Evolutionary conservation across 208 protist genomes (phyloP).

Genomic region (Trypanosoma cruzi): DNA sequence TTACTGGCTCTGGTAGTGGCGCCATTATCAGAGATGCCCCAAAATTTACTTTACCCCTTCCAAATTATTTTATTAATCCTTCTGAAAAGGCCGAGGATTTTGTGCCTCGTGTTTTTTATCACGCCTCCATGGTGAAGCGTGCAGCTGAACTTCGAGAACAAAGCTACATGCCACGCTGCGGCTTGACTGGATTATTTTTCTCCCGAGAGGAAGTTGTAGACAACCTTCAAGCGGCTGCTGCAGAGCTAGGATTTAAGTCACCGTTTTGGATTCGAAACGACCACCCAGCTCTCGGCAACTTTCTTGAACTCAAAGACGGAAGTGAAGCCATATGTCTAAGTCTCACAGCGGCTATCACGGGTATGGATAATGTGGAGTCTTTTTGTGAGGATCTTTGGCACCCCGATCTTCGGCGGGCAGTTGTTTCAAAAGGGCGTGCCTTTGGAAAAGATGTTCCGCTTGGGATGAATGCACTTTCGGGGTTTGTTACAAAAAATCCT

Average conservation of each 20-base stretch:
- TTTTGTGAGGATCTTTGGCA: slow-evolving; percentile 56
- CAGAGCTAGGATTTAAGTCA: slow-evolving; percentile 71
- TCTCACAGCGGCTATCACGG: slow-evolving; percentile 64
- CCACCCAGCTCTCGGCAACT: slow-evolving; percentile 70
- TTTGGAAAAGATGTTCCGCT: slow-evolving; percentile 42
- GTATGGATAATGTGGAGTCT: slow-evolving; percentile 56
- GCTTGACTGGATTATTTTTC: slow-evolving; percentile 81
- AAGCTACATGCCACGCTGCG: slow-evolving; percentile 64
- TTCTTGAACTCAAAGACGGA: slow-evolving; percentile 64
- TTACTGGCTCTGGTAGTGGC: slow-evolving; percentile 14
- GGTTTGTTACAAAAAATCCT: slow-evolving; percentile 65
- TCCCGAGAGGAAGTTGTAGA: slow-evolving; percentile 87
- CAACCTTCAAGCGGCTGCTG: slow-evolving; percentile 81
- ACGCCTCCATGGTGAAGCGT: slow-evolving; percentile 37
- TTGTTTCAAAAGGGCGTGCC: background rate
- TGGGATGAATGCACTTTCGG: slow-evolving; percentile 88
- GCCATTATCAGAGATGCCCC: slow-evolving; percentile 24
- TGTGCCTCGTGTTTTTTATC: slow-evolving; percentile 74
- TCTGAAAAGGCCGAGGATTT: slow-evolving; percentile 47
- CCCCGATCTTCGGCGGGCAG: slow-evolving; percentile 34
- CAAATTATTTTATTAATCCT: slow-evolving; percentile 70
- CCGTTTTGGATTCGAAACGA: slow-evolving; percentile 83
- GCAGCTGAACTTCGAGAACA: slow-evolving; percentile 14
- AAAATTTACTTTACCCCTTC: slow-evolving; percentile 62
- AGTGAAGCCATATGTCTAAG: slow-evolving; percentile 86